phyloP scores from a whole-genome alignment of 495 filamentous ascomycete genomes.

The Xylaria scruposa region DNA sequence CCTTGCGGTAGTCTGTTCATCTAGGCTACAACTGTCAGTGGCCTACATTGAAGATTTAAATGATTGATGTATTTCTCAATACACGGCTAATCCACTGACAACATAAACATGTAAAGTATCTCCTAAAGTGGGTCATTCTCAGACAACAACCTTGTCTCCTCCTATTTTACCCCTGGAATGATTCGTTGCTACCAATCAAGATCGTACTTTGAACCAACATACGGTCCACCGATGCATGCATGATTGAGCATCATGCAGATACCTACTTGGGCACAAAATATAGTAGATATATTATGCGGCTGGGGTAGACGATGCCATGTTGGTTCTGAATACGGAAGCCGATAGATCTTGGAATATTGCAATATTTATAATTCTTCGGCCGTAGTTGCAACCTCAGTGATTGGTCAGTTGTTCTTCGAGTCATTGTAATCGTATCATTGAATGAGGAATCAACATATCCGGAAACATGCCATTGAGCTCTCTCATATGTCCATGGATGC shows the following conservation, averaged over 20 bases:
- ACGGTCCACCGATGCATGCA: not conserved
- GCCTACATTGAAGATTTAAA: no score
- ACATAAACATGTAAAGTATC: no score
- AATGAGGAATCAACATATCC: slow-evolving; percentile 2
- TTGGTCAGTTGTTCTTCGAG: not conserved
- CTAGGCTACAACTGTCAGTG: no score
- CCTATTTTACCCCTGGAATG: not conserved
- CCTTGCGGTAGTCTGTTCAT: no score
- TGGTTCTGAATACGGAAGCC: not conserved
- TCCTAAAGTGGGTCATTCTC: no score
- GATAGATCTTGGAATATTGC: not conserved
- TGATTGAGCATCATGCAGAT: not conserved
- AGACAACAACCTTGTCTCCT: no score
- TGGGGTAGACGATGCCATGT: not conserved
- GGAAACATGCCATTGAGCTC: not conserved
- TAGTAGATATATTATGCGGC: not conserved
- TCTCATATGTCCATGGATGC: not conserved
- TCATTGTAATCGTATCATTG: not conserved
- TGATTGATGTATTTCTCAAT: no score
- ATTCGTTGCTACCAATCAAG: not conserved
- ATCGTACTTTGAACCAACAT: not conserved
- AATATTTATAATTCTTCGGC: not conserved
- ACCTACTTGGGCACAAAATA: not conserved
- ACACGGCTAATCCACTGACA: no score
- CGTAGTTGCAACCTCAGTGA: not conserved